phyloP scores from a whole-genome alignment of 441 rosid genomes.

The Daphne laureola region DNA sequence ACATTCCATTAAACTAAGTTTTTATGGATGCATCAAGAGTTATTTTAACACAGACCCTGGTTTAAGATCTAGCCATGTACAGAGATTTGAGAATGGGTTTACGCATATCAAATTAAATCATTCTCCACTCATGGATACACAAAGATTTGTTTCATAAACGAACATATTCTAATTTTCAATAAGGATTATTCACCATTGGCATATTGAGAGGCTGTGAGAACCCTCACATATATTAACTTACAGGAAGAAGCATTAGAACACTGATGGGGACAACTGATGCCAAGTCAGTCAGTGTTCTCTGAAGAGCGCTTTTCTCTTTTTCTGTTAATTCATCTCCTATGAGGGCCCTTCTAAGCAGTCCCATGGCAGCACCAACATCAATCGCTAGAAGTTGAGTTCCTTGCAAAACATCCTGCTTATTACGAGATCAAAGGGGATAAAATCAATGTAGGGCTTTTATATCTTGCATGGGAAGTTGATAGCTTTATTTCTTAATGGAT shows the following conservation, averaged over 20 bases:
- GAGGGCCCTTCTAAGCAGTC: conserved; percentile 61
- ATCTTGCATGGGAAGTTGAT: neutral
- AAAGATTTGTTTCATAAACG: no score
- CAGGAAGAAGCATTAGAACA: conserved; percentile 95
- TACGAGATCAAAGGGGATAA: conserved; percentile 8
- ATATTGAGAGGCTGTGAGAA: neutral
- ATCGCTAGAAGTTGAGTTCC: conserved; percentile 96
- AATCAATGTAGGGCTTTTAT: no score
- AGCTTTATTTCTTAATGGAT: conserved; percentile 9
- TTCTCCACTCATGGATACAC: no score
- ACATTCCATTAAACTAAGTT: conserved; percentile 9
- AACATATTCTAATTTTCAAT: no score
- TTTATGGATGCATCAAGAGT: neutral
- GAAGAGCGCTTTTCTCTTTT: conserved; percentile 80
- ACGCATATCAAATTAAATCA: neutral
- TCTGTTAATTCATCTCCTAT: conserved; percentile 85
- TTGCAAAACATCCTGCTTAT: conserved; percentile 87
- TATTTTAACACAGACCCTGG: neutral
- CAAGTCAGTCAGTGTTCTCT: conserved; percentile 79
- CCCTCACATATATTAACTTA: conserved; percentile 30
- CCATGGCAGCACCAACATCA: conserved; percentile 84
- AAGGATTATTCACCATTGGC: neutral
- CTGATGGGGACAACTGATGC: conserved; percentile 97
- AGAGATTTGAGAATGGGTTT: neutral
- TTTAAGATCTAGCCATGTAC: conserved; percentile 1